These are phyloP conservation scores for Coprinellus aureogranulatus DNA, from an alignment of 768 basidiomycete species.

Conservation along the genomic window DNA sequence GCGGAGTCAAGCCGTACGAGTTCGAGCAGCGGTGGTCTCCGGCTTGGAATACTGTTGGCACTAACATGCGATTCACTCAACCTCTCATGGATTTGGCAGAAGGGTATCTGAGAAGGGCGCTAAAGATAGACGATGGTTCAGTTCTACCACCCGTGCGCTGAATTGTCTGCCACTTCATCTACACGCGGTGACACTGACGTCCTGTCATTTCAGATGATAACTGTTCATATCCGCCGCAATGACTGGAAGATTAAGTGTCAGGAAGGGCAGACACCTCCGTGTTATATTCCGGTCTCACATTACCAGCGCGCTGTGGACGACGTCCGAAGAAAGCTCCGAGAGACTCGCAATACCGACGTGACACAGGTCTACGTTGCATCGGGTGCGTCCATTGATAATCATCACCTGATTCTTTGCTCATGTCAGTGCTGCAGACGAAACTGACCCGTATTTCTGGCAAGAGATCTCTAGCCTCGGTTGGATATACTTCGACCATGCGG, in stretches of 20 bases:
- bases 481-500: not conserved
- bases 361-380: not conserved
- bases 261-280: not conserved
- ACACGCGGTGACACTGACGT: not conserved
- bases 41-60: conserved; percentile 1
- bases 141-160: not conserved
- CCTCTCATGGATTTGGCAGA: not conserved
- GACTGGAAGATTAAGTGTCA: not conserved
- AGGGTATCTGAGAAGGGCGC: not conserved
- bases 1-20: not conserved
- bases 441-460: not conserved
- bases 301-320: not conserved
- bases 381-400: not conserved
- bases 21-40: conserved; percentile 1
- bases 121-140: not conserved
- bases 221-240: not conserved
- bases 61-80: not conserved
- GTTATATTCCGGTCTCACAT: not conserved
- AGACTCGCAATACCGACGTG: not conserved
- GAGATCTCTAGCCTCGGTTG: not conserved
- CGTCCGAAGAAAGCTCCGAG: not conserved
- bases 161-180: too few species aligned
- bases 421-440: not conserved
- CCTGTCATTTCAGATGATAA: not conserved
- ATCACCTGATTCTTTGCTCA: not conserved